Conservation (phyloP, 1,139 yeast species). For the Geotrichum restrictum region DNA sequence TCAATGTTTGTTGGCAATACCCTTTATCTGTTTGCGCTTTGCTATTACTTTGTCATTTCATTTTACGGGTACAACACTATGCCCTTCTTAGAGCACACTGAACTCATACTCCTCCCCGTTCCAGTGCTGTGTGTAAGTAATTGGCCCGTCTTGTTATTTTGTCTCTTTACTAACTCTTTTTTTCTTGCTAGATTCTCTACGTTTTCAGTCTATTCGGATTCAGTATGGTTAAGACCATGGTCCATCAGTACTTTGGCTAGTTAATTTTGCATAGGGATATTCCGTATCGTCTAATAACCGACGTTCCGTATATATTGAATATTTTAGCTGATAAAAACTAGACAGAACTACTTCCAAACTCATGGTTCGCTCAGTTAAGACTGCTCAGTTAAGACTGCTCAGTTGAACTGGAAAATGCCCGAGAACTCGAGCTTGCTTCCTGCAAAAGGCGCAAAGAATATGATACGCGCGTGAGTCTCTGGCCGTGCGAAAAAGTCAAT, state of each 20-base stretch:
- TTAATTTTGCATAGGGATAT: constrained; percentile 2
- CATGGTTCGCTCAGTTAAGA: too few species aligned
- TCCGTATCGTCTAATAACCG: neutral
- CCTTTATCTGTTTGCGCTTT: constrained; percentile 65
- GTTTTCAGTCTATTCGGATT: constrained; percentile 55
- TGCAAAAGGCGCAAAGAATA: constrained; percentile 13
- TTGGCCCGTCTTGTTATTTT: constrained; percentile 34
- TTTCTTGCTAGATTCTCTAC: constrained; percentile 15
- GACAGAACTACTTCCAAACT: too few species aligned
- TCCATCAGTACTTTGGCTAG: constrained; percentile 56
- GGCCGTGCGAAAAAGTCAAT: constrained; percentile 20
- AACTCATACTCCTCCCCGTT: constrained; percentile 52
- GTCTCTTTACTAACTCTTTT: neutral
- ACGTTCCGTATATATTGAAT: neutral
- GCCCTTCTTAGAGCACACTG: constrained; percentile 69
- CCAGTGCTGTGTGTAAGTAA: constrained; percentile 57
- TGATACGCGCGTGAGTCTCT: constrained; percentile 18
- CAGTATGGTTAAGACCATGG: constrained; percentile 68
- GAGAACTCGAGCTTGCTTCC: constrained; percentile 18
- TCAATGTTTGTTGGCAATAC: constrained; percentile 72
- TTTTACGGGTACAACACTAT: constrained; percentile 84
- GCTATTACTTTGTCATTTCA: constrained; percentile 72
- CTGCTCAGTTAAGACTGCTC: neutral
- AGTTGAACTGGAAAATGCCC: constrained; percentile 19
- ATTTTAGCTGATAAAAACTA: neutral